Percentiles rank a stretch among this genome's conserved stretches.
Conservation (phyloP, 108 stramenopile genomes). For the Nannochloropsis oceanica region DNA sequence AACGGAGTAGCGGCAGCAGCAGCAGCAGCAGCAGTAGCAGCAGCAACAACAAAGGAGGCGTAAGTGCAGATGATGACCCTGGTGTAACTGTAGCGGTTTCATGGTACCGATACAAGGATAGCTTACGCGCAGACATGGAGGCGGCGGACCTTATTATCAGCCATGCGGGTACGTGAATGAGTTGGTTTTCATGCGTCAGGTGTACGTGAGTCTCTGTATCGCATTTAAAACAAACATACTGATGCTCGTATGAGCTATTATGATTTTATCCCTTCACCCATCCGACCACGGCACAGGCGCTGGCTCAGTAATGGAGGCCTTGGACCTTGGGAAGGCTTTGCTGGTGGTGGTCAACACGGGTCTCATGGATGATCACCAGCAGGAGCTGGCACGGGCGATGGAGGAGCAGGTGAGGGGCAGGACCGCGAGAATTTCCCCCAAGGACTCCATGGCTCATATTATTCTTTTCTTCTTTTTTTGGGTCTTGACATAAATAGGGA, state of each 20-base stretch:
- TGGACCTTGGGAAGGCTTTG: constrained; percentile 26
- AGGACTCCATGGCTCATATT: too few species aligned
- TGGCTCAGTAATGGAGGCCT: constrained; percentile 70
- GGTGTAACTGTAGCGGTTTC: background rate
- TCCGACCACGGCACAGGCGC: too few species aligned
- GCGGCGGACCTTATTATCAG: constrained; percentile 61
- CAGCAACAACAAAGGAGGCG: background rate
- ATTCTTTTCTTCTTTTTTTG: too few species aligned
- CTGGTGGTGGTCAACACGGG: constrained; percentile 68
- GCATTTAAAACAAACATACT: too few species aligned
- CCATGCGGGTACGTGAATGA: constrained; percentile 32
- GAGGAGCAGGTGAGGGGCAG: background rate
- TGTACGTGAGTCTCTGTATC: too few species aligned
- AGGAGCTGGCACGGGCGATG: constrained; percentile 71
- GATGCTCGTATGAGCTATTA: too few species aligned
- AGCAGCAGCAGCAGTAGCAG: too few species aligned
- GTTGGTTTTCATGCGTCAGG: too few species aligned
- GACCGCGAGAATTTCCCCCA: too few species aligned
- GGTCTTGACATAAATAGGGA: background rate
- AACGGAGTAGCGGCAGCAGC: too few species aligned
- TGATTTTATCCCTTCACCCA: too few species aligned
- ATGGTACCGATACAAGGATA: constrained; percentile 58
- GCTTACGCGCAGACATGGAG: constrained; percentile 56
- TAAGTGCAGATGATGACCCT: background rate
- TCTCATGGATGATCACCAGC: constrained; percentile 90